Base-by-base conservation (phyloP, 306 rosid genomes). In the Oemleria cerasiformis region DNA sequence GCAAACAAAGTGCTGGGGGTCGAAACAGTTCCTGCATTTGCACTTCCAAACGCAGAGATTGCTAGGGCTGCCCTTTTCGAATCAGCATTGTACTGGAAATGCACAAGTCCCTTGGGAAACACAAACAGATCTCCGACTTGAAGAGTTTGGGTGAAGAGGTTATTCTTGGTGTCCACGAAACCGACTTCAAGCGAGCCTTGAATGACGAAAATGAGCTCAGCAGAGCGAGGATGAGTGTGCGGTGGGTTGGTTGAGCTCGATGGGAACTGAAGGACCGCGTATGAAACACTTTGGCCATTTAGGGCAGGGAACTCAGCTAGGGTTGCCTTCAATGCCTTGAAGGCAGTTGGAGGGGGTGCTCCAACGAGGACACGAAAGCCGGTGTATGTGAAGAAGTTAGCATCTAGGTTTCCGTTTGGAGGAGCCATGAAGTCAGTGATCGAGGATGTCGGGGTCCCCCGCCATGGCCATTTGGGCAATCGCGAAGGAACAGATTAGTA, bases 401-500 rank as follows among this genome's bases (percentile, higher is more conserved):
- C 84, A 21, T 75, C 75, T 5, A 59, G 4, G n/a, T 8, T 17
- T 19, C 25, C 75, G 17, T 40, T 21, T 4, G 54, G 66, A 1
- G 79, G 90, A 21, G 8, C 16, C 49, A 81, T 39, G 72, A 74
- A 85, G 66, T 87, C 86, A 0, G 78, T 41, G 0, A 85, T 72
- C n/a, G n/a, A n/a, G n/a, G 6, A 85, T 83, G 53, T 85, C 61
- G 0, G 88, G 82, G 30, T 87, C 51, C 13, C 30, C 69, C 0
- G 81, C 81, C 5, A 5, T 40, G 67, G 83, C 60, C 45, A 65
- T 77, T 75, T 64, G 44, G 23, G 72, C 25, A n/a, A 83, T 56
- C 45, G 59, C 50, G 8, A 84, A 66, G 4, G 69, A 56, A n/a
- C 9, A 77, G 21, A 76, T 5, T 19, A 84, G 14, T 34, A 76